phyloP scores from a whole-genome alignment of 164 flowering plant species.

The Stephania cephalantha region DNA sequence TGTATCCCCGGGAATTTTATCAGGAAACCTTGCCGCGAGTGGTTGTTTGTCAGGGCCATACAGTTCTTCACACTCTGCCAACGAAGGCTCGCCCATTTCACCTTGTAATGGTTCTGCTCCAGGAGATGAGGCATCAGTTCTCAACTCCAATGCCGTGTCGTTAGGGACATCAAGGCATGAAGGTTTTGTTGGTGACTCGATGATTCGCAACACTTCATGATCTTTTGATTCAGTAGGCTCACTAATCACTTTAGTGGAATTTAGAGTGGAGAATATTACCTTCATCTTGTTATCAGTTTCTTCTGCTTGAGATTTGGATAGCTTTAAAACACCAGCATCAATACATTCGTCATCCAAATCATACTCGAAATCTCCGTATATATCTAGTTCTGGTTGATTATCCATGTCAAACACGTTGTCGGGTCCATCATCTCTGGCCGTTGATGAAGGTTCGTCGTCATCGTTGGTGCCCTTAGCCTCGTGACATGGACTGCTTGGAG shows the following conservation, averaged over 20 bases:
- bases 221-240: slow-evolving; percentile 16
- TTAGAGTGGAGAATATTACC: slow-evolving; percentile 57
- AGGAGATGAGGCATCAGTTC: slow-evolving; percentile 16
- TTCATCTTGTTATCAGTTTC: slow-evolving; percentile 51
- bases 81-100: slow-evolving; percentile 43
- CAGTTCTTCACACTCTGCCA: slow-evolving; percentile 73
- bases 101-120: slow-evolving; percentile 19
- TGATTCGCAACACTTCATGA: slow-evolving; percentile 11
- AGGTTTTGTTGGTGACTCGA: slow-evolving; percentile 20
- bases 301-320: slow-evolving; percentile 36
- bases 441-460: slow-evolving; percentile 16
- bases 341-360: slow-evolving; percentile 68
- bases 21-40: slow-evolving; percentile 28
- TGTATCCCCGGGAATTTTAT: slow-evolving; percentile 12
- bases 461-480: slow-evolving; percentile 11
- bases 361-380: slow-evolving; percentile 92
- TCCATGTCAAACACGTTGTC: slow-evolving; percentile 62
- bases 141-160: slow-evolving; percentile 19
- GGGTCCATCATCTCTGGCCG: slow-evolving; percentile 31
- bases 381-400: slow-evolving; percentile 64
- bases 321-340: slow-evolving; percentile 31
- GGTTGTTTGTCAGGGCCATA: slow-evolving; percentile 81
- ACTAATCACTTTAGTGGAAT: slow-evolving; percentile 20
- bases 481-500: slow-evolving; percentile 60
- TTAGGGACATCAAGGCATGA: slow-evolving; percentile 6